Percentiles rank a stretch among this genome's conserved stretches.
phyloP scores from a whole-genome alignment of 192 early-diverging fungal species.

The Powellomyces hirtus region DNA sequence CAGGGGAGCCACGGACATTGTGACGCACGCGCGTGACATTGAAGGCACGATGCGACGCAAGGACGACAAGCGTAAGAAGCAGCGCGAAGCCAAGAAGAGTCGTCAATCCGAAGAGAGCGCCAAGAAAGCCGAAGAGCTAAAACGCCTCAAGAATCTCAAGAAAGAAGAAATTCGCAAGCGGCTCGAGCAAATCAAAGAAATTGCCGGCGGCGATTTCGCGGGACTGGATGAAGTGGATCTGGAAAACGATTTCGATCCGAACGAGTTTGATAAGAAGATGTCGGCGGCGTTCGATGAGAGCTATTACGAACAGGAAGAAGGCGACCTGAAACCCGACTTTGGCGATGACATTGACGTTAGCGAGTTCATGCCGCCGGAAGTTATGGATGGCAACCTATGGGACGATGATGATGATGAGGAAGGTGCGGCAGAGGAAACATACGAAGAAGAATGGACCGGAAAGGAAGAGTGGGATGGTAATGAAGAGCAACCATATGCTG shows the following conservation, averaged over 20 bases:
- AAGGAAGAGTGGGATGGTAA: slow-evolving; percentile 43
- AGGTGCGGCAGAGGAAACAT: slow-evolving; percentile 18
- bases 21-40: slow-evolving; percentile 78
- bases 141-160: slow-evolving; percentile 89
- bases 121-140: slow-evolving; percentile 78
- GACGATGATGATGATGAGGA: slow-evolving; percentile 35
- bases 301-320: slow-evolving; percentile 54
- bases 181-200: slow-evolving; percentile 81
- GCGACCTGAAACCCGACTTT: slow-evolving; percentile 69
- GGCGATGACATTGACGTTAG: slow-evolving; percentile 80
- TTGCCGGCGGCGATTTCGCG: slow-evolving; percentile 56
- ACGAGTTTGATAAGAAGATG: slow-evolving; percentile 86
- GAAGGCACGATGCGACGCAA: slow-evolving; percentile 80
- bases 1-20: slow-evolving; percentile 59
- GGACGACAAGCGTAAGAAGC: slow-evolving; percentile 72
- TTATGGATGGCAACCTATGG: slow-evolving; percentile 25
- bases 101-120: slow-evolving; percentile 72
- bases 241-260: slow-evolving; percentile 90
- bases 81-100: slow-evolving; percentile 68
- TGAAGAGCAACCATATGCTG: slow-evolving; percentile 28
- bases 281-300: slow-evolving; percentile 68
- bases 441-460: slow-evolving; percentile 26
- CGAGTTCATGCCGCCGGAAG: slow-evolving; percentile 51
- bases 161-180: slow-evolving; percentile 79
- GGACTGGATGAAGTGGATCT: slow-evolving; percentile 80